Evolutionary conservation across 2,329 filamentous ascomycete genomes (phyloP), one percentile per base, ranked within the genome.

Genomic region (Fusarium robinianum): DNA sequence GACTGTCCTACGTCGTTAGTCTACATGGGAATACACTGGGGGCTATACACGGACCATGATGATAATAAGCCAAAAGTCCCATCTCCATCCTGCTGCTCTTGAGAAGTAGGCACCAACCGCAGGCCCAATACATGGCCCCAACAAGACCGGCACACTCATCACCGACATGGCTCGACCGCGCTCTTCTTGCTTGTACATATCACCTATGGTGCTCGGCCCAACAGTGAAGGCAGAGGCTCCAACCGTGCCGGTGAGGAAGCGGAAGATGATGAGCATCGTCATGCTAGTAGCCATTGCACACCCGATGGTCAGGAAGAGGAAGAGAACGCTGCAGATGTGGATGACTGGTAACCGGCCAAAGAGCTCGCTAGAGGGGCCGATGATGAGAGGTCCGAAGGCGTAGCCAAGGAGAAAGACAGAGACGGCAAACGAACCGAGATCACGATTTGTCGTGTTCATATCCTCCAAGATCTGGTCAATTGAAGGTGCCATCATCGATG

Each of bases 231-330:
- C 76, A 31, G 74, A 76, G 0, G 75, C 75, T 8, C 76, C 79
- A 53, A 81, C 81, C 35, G 81, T 72, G 0, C 76, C 80, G 3
- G 73, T 70, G 47, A 82, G 79, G 63, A 85, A 84, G 6, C 81
- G 72, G 5, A 78, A 80, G 25, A 83, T 63, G 63, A 84, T 72
- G 11, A 87, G 61, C 1, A 80, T 81, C 54, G 81, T 74, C 32
- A 51, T 51, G 27, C 32, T 49, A n/a, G 12, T 45, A 6, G 45
- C 40, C n/a, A 49, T 29, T 6, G 49, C 45, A 9, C 49, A 51
- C 3, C 36, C 49, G 4, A 51, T 23, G 2, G 29, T 51, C 12
- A 30, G 34, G 6, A 51, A 21, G 4, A 41, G 27, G 9, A 51
- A 51, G 11, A 51, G 33, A 6, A 32, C 23, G 6, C 77, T 74